A percentile compares a stretch with the other conserved stretches of the same genome.
Conservation (phyloP, 2,329 filamentous ascomycete species). For the Dichotomopilus funicola region DNA sequence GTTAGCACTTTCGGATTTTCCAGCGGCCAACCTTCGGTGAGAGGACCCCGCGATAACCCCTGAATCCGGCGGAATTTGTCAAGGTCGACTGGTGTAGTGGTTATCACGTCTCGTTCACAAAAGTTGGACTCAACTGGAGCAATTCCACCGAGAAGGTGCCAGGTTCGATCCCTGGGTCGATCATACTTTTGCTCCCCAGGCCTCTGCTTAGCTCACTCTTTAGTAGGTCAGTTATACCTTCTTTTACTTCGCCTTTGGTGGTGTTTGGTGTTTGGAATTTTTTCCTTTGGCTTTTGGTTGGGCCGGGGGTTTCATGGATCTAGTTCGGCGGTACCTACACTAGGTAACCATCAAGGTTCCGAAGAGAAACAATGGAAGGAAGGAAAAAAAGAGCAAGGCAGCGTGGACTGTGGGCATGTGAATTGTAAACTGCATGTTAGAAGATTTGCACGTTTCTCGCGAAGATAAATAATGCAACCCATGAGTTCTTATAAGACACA, state of each 20-base stretch:
- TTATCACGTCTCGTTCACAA: conserved; percentile 23
- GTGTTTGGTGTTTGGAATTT: background rate
- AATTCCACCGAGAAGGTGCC: conserved; percentile 21
- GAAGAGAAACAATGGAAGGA: no score
- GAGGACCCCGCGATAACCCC: conserved; percentile 3
- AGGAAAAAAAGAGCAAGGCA: no score
- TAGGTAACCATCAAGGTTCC: no score
- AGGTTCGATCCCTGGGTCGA: conserved; percentile 23
- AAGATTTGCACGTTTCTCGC: no score
- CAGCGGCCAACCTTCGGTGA: background rate
- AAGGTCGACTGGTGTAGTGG: conserved; percentile 22
- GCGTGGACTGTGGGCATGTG: no score
- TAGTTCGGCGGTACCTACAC: no score
- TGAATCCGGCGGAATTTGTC: background rate
- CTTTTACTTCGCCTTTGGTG: background rate
- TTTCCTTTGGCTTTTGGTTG: background rate
- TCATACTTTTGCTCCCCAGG: conserved; percentile 11
- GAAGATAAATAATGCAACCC: no score
- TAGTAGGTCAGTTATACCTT: background rate
- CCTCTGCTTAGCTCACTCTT: background rate
- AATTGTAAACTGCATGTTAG: no score
- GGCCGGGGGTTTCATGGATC: no score
- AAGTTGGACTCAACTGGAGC: conserved; percentile 8
- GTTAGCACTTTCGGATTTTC: background rate
- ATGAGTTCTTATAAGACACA: no score